Evolutionary conservation across 169 alveolate genomes (phyloP).

Genomic region (Plasmodium relictum): DNA sequence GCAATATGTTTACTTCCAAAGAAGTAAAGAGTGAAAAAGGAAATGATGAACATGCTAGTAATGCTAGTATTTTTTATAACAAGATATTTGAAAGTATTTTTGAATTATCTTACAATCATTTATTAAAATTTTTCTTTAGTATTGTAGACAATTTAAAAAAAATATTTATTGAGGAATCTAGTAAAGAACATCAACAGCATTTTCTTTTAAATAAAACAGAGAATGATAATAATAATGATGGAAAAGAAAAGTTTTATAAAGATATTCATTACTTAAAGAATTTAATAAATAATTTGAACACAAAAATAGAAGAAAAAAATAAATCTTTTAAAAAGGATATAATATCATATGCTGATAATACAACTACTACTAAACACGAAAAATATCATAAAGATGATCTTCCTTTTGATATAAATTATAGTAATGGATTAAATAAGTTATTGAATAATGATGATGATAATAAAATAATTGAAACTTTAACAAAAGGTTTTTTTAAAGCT

Average conservation of each 20-base stretch:
- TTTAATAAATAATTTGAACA: slow-evolving; percentile 9
- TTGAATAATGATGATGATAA: slow-evolving; percentile 17
- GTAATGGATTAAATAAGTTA: neutral
- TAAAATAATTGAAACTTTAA: slow-evolving; percentile 14
- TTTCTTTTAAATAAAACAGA: neutral
- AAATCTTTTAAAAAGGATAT: neutral
- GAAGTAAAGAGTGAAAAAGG: neutral
- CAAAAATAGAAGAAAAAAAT: neutral
- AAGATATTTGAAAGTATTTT: slow-evolving; percentile 6
- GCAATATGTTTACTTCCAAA: neutral
- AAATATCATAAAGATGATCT: neutral
- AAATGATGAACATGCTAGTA: neutral
- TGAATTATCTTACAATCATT: slow-evolving; percentile 25
- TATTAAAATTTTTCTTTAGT: slow-evolving; percentile 27
- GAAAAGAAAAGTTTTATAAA: neutral
- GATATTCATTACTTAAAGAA: slow-evolving; percentile 8
- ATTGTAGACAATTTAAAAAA: slow-evolving; percentile 26
- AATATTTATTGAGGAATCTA: slow-evolving; percentile 12
- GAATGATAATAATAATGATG: neutral
- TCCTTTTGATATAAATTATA: neutral
- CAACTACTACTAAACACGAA: neutral
- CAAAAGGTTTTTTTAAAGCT: slow-evolving; percentile 21
- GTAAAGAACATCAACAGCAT: neutral
- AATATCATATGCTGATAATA: neutral
- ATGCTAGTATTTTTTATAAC: neutral